Evolutionary conservation across 768 basidiomycete genomes (phyloP).

Genomic region (Leccinum disarticulatum): DNA sequence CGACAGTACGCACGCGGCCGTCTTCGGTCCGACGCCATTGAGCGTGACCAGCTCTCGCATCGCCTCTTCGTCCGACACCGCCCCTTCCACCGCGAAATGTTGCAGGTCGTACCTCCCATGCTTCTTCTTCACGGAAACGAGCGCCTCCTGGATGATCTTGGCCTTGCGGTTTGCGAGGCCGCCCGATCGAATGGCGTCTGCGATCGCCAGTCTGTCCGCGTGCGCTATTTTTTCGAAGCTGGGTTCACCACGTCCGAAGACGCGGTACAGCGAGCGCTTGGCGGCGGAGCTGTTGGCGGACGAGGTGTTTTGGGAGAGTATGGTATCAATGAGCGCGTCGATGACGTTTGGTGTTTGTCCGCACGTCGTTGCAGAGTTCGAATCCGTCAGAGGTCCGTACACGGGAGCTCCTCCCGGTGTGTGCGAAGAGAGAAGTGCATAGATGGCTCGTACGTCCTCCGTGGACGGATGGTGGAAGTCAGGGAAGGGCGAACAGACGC

Average conservation of each 20-base stretch:
- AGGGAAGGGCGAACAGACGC: neutral
- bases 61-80: slow-evolving; percentile 43
- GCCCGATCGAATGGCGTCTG: slow-evolving; percentile 50
- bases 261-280: slow-evolving; percentile 46
- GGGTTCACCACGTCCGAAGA: slow-evolving; percentile 23
- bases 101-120: slow-evolving; percentile 59
- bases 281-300: slow-evolving; percentile 49
- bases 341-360: slow-evolving; percentile 54
- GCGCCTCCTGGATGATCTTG: slow-evolving; percentile 46
- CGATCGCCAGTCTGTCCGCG: slow-evolving; percentile 43
- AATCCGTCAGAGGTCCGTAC: slow-evolving; percentile 24
- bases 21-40: slow-evolving; percentile 62
- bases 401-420: slow-evolving; percentile 34
- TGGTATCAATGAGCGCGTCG: slow-evolving; percentile 55
- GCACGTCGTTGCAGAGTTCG: slow-evolving; percentile 40
- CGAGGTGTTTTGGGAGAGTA: slow-evolving; percentile 64
- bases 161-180: slow-evolving; percentile 66
- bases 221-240: slow-evolving; percentile 51
- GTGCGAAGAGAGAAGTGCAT: slow-evolving; percentile 38
- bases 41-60: slow-evolving; percentile 59
- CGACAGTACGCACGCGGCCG: slow-evolving; percentile 60
- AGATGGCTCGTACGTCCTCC: slow-evolving; percentile 15
- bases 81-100: slow-evolving; percentile 40
- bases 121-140: slow-evolving; percentile 41
- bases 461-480: slow-evolving; percentile 43